Percentiles rank a stretch among this genome's conserved stretches.
Evolutionary conservation across 2,329 filamentous ascomycete genomes (phyloP).

Genomic region (Claviceps sp.): DNA sequence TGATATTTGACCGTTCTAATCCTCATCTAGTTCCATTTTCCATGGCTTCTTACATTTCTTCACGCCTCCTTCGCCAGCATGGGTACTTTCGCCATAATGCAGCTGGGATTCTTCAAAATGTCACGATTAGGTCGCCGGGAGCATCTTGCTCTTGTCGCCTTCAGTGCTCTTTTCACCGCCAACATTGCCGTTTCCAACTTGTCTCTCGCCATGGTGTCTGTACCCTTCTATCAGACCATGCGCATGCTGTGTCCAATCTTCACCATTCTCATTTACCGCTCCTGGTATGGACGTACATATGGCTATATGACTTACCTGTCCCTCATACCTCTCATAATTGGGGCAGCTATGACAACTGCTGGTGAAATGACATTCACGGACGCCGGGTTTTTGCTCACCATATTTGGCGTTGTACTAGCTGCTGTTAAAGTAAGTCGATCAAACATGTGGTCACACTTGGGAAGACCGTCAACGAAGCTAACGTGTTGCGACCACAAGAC

Average conservation of each 20-base stretch:
- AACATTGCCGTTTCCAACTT: conserved; percentile 54
- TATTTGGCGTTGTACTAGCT: conserved; percentile 40
- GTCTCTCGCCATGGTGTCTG: conserved; percentile 46
- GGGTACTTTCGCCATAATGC: conserved; percentile 41
- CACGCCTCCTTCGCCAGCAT: conserved; percentile 43
- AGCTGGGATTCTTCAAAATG: conserved; percentile 37
- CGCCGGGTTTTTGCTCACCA: conserved; percentile 40
- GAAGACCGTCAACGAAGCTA: not conserved
- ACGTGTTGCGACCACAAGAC: conserved; percentile 20
- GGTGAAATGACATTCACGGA: conserved; percentile 51
- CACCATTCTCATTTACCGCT: conserved; percentile 46
- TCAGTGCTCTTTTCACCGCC: conserved; percentile 47
- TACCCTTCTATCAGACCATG: conserved; percentile 54
- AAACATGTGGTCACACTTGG: not conserved
- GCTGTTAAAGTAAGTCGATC: conserved; percentile 33
- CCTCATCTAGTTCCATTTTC: conserved; percentile 36
- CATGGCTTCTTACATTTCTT: conserved; percentile 46
- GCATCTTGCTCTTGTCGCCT: conserved; percentile 41
- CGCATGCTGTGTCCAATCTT: conserved; percentile 48
- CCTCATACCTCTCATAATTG: conserved; percentile 45
- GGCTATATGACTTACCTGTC: conserved; percentile 43
- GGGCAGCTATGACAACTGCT: conserved; percentile 45
- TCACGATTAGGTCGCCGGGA: conserved; percentile 38
- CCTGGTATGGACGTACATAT: conserved; percentile 42
- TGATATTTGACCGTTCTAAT: not conserved